A percentile compares a stretch with the other conserved stretches of the same genome.
Evolutionary conservation across 345 rosid species (phyloP).

Genomic region (Aegle marmelos): DNA sequence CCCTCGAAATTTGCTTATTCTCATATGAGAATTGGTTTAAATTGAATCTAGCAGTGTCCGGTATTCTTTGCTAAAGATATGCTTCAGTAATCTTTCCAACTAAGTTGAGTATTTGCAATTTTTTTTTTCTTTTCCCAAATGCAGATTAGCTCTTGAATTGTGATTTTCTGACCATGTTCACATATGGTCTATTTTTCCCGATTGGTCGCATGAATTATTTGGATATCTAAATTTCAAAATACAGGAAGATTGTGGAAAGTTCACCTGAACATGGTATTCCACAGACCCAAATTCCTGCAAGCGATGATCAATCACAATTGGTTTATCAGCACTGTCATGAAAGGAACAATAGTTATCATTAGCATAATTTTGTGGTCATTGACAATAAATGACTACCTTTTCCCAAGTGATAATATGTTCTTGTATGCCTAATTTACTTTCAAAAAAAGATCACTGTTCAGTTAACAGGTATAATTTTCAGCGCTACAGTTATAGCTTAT

Average conservation of each 20-base stretch:
- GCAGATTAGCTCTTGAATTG: not conserved
- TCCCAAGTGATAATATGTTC: not conserved
- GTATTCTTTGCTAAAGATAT: not conserved
- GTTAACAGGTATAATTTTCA: not conserved
- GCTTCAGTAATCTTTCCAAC: not conserved
- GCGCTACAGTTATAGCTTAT: not conserved
- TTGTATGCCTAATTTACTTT: not conserved
- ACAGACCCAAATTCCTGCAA: conserved; percentile 73
- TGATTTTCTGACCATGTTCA: not conserved
- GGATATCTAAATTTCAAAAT: not conserved
- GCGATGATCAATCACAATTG: conserved; percentile 67
- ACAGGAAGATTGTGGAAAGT: not conserved
- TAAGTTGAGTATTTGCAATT: not conserved
- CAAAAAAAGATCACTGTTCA: not conserved
- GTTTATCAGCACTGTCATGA: conserved; percentile 56
- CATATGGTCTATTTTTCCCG: not conserved
- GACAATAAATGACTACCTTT: not conserved
- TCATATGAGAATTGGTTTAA: not conserved
- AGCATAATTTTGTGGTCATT: not conserved
- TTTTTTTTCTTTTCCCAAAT: not conserved
- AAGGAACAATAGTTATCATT: conserved; percentile 7
- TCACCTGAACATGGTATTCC: conserved; percentile 77
- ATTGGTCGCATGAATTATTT: not conserved
- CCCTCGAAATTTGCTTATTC: not conserved
- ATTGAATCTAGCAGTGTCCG: not conserved